Conservation (phyloP, 257 asterid species). For the Phtheirospermum japonicum region DNA sequence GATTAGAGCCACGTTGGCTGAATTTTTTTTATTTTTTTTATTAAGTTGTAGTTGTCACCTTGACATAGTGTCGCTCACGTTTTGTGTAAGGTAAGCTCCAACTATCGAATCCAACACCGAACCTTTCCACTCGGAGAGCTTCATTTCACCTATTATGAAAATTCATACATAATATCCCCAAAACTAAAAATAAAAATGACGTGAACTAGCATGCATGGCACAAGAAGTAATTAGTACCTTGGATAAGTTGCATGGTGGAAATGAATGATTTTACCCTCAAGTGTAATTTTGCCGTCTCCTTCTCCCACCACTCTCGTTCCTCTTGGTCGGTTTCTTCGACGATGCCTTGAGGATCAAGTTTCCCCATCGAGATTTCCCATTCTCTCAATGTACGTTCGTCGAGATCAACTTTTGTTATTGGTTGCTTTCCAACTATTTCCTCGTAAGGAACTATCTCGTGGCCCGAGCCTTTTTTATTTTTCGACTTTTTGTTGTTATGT, state of each 20-base stretch:
- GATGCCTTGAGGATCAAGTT: background rate
- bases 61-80: conserved; percentile 22
- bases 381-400: background rate
- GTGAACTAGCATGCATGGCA: background rate
- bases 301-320: conserved; percentile 4
- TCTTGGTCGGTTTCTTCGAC: background rate
- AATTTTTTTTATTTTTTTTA: background rate
- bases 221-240: conserved; percentile 16
- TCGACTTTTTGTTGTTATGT: background rate
- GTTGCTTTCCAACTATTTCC: background rate
- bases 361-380: background rate
- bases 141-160: conserved; percentile 13
- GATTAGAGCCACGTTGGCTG: too few relatives aligned
- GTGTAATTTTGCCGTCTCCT: background rate
- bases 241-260: conserved; percentile 10
- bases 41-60: conserved; percentile 16
- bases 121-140: conserved; percentile 27
- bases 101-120: conserved; percentile 30
- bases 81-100: conserved; percentile 34
- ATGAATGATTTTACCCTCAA: conserved; percentile 14
- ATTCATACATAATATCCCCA: background rate
- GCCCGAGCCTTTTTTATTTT: too few relatives aligned
- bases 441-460: background rate
- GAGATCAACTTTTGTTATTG: background rate
- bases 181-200: background rate